Evolutionary conservation across 306 rosid species (phyloP).

Genomic region (Calophaca sinica): DNA sequence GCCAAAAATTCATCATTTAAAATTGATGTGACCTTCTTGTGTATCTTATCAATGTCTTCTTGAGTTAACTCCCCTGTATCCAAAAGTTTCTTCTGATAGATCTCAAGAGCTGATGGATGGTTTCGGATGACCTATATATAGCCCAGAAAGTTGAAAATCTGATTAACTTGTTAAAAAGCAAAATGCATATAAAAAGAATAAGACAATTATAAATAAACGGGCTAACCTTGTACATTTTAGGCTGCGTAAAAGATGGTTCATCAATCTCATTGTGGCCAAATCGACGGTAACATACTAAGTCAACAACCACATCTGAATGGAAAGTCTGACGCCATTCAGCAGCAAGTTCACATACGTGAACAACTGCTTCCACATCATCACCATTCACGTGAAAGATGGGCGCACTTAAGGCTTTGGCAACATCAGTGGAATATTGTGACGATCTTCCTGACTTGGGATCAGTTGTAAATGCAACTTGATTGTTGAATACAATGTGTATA

Average conservation of each 20-base stretch:
- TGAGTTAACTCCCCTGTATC: constrained; percentile 69
- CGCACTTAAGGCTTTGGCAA: constrained; percentile 88
- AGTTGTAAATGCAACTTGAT: constrained; percentile 96
- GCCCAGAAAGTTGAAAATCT: constrained; percentile 38
- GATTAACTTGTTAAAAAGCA: constrained; percentile 30
- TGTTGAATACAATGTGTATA: constrained; percentile 86
- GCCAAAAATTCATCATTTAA: constrained; percentile 82
- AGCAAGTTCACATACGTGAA: constrained; percentile 81
- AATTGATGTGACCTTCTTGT: constrained; percentile 67
- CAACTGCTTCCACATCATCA: constrained; percentile 89
- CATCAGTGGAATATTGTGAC: constrained; percentile 90
- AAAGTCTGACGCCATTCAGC: constrained; percentile 94
- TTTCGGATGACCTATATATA: constrained; percentile 72
- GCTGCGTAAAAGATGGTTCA: constrained; percentile 96
- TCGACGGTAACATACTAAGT: constrained; percentile 87
- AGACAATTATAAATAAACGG: constrained; percentile 9
- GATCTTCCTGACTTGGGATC: constrained; percentile 88
- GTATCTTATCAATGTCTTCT: constrained; percentile 71
- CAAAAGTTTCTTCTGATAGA: constrained; percentile 81
- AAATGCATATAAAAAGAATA: neutral
- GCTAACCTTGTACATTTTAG: constrained; percentile 92
- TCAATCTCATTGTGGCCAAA: constrained; percentile 97
- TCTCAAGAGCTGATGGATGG: constrained; percentile 85
- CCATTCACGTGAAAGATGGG: constrained; percentile 91
- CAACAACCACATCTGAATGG: constrained; percentile 91